Conservation (phyloP, 2,329 filamentous ascomycete genomes). For the Xylariaceae sp. region DNA sequence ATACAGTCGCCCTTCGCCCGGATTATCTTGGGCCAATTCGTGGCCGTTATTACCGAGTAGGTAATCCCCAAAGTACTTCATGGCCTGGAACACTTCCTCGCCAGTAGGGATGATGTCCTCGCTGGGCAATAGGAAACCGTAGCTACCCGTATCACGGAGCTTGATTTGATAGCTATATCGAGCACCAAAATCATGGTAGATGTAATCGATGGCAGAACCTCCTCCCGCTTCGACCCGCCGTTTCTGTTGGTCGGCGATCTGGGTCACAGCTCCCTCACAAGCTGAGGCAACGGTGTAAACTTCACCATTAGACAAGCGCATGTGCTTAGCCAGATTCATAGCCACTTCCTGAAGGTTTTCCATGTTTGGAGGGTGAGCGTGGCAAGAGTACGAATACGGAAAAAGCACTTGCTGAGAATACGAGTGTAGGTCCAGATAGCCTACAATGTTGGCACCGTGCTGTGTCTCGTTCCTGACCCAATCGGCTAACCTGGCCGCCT, state of each 20-base stretch:
- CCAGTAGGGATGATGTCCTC: slow-evolving; percentile 87
- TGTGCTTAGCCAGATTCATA: slow-evolving; percentile 82
- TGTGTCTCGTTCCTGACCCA: slow-evolving; percentile 80
- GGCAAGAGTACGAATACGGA: slow-evolving; percentile 85
- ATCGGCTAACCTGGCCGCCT: slow-evolving; percentile 68
- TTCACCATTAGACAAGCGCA: slow-evolving; percentile 74
- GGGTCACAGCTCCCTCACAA: slow-evolving; percentile 70
- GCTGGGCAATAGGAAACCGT: slow-evolving; percentile 85
- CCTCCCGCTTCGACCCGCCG: slow-evolving; percentile 66
- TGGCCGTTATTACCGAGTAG: slow-evolving; percentile 67
- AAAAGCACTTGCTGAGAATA: slow-evolving; percentile 95
- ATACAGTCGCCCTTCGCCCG: slow-evolving; percentile 15
- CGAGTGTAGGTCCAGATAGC: slow-evolving; percentile 84
- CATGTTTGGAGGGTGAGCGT: slow-evolving; percentile 70
- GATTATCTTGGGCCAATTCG: slow-evolving; percentile 35
- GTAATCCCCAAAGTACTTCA: slow-evolving; percentile 81
- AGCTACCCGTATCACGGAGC: slow-evolving; percentile 85
- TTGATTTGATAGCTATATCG: slow-evolving; percentile 92
- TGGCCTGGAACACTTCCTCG: slow-evolving; percentile 77
- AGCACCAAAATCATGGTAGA: slow-evolving; percentile 81
- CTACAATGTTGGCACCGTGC: slow-evolving; percentile 71
- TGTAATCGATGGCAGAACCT: slow-evolving; percentile 89
- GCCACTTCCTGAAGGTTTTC: slow-evolving; percentile 92
- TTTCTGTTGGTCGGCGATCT: slow-evolving; percentile 25
- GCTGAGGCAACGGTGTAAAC: slow-evolving; percentile 75